These are phyloP conservation scores for Sarcodon aspratus DNA, from an alignment of 768 basidiomycete genomes.

Conservation along the genomic window DNA sequence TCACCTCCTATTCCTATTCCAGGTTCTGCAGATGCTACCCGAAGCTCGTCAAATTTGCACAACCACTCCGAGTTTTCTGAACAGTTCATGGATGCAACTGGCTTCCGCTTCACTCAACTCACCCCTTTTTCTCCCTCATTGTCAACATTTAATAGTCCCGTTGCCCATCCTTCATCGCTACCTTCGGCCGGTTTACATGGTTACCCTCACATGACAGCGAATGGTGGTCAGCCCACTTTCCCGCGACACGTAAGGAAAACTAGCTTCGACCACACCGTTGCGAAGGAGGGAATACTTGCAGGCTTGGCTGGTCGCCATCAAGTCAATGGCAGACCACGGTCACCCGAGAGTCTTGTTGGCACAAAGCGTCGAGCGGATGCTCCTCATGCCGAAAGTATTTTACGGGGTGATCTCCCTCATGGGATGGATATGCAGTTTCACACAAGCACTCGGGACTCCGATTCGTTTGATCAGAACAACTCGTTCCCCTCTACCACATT, in stretches of 20 bases:
- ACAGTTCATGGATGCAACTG: not conserved
- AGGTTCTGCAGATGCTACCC: not conserved
- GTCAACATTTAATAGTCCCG: constrained; percentile 15
- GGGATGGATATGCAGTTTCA: constrained; percentile 21
- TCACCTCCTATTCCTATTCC: not conserved
- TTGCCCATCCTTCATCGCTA: constrained; percentile 52
- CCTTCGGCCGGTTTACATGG: constrained; percentile 64
- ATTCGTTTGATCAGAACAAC: constrained; percentile 28
- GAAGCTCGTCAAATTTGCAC: constrained; percentile 27
- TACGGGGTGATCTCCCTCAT: constrained; percentile 67
- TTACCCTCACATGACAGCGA: constrained; percentile 24
- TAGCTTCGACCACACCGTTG: constrained; percentile 89
- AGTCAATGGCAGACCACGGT: constrained; percentile 65
- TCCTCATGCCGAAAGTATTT: constrained; percentile 70
- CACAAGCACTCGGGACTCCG: constrained; percentile 23
- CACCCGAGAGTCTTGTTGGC: constrained; percentile 52
- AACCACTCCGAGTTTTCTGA: constrained; percentile 19
- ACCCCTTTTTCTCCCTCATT: constrained; percentile 4
- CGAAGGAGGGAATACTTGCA: constrained; percentile 47
- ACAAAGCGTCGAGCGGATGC: constrained; percentile 74
- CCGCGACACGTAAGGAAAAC: constrained; percentile 88
- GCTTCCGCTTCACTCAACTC: not conserved
- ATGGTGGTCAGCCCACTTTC: constrained; percentile 36
- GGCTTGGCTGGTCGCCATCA: constrained; percentile 64
- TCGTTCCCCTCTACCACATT: constrained; percentile 60